Percentiles rank a stretch among this genome's conserved stretches.
Evolutionary conservation across 1,284 basidiomycete genomes (phyloP).

Genomic region (Schizopora paradoxa): DNA sequence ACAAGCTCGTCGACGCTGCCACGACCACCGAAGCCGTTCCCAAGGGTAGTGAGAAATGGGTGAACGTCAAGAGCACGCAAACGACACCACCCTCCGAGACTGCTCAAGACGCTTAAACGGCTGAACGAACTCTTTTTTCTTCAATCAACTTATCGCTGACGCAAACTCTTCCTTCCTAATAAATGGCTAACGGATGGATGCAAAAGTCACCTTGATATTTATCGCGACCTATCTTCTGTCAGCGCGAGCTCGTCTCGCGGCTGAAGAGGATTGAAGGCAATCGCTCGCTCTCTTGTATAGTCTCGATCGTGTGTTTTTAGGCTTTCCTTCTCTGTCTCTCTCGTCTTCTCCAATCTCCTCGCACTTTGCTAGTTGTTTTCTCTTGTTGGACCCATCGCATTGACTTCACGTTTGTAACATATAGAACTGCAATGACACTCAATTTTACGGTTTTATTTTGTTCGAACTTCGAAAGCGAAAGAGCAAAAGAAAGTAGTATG

Average conservation of each 20-base stretch:
- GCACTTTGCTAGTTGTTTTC: no score
- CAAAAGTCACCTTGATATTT: neutral
- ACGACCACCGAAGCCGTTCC: conserved; percentile 22
- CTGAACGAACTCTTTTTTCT: no score
- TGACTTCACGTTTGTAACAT: no score
- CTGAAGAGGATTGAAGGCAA: neutral
- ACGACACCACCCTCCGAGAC: neutral
- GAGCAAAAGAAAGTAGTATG: no score
- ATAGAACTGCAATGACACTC: no score
- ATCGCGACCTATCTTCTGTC: neutral
- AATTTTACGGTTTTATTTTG: no score
- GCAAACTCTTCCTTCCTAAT: neutral
- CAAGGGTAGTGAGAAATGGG: conserved; percentile 61
- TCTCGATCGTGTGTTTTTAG: neutral
- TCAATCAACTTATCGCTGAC: neutral
- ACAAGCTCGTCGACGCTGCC: conserved; percentile 32
- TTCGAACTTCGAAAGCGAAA: no score
- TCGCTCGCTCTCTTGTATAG: neutral
- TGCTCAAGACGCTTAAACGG: neutral
- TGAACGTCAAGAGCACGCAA: conserved; percentile 46
- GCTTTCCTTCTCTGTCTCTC: no score
- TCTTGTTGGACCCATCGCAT: no score
- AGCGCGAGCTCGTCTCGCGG: neutral
- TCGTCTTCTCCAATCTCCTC: no score
- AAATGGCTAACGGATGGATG: neutral